A percentile compares a stretch with the other conserved stretches of the same genome.
These are phyloP conservation scores for Xylaria hypoxylon DNA, from an alignment of 2,329 filamentous ascomycete genomes.

Conservation along the genomic window DNA sequence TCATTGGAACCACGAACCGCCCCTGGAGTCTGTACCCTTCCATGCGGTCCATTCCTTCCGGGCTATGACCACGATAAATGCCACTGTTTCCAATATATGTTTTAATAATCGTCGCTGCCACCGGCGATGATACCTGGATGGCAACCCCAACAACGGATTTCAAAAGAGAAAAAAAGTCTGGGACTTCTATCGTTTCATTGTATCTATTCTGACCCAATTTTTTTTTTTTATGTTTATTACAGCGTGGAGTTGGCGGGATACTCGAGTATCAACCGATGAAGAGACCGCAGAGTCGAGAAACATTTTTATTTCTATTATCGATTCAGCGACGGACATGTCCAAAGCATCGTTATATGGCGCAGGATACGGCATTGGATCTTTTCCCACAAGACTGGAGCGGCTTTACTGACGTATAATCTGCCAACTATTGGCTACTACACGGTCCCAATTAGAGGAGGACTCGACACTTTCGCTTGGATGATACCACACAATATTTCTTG, in stretches of 20 bases:
- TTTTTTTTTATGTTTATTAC: slow-evolving; percentile 44
- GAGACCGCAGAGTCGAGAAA: slow-evolving; percentile 42
- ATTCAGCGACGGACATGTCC: slow-evolving; percentile 38
- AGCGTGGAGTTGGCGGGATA: slow-evolving; percentile 52
- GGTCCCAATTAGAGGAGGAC: slow-evolving; percentile 43
- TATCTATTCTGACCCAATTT: slow-evolving; percentile 43
- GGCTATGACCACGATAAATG: slow-evolving; percentile 24
- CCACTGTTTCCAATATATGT: slow-evolving; percentile 39
- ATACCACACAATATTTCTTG: slow-evolving; percentile 49
- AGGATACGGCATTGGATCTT: slow-evolving; percentile 43
- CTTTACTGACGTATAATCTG: slow-evolving; percentile 45
- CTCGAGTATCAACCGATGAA: slow-evolving; percentile 44
- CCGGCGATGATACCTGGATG: slow-evolving; percentile 36
- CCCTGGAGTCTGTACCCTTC: slow-evolving; percentile 6
- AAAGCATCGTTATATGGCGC: slow-evolving; percentile 50
- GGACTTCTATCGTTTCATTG: slow-evolving; percentile 45
- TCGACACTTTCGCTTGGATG: slow-evolving; percentile 52
- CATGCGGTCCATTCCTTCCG: slow-evolving; percentile 22
- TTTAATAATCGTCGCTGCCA: slow-evolving; percentile 39
- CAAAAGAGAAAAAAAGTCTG: slow-evolving; percentile 44
- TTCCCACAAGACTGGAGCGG: slow-evolving; percentile 34
- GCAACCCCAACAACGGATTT: slow-evolving; percentile 35
- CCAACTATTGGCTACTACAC: slow-evolving; percentile 39
- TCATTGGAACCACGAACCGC: slow-evolving; percentile 32
- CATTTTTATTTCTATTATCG: slow-evolving; percentile 33